These are phyloP conservation scores for Flaveria sonorensis DNA, from an alignment of 129 eudicot species.

Conservation along the genomic window DNA sequence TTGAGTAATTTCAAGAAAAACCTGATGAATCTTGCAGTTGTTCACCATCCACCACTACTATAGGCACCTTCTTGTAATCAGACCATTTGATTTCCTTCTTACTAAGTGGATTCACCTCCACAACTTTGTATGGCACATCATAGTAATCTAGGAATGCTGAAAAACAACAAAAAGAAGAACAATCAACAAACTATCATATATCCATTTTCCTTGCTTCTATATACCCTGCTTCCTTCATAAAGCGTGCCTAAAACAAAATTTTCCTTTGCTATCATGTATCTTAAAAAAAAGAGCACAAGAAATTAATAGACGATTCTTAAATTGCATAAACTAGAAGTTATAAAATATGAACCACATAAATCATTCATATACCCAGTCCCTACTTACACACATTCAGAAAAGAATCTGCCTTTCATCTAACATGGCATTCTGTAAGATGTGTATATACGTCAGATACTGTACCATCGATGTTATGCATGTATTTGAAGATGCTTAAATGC, in stretches of 20 bases:
- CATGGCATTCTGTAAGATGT: background rate
- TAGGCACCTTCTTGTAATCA: slow-evolving; percentile 87
- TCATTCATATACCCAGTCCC: background rate
- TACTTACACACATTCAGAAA: slow-evolving; percentile 2
- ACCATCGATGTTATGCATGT: no score
- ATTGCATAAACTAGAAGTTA: background rate
- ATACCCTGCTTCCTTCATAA: slow-evolving; percentile 1
- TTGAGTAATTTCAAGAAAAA: slow-evolving; percentile 31
- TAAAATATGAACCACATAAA: background rate
- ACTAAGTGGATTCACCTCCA: slow-evolving; percentile 78
- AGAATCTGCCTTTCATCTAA: background rate
- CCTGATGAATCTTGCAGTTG: slow-evolving; percentile 84
- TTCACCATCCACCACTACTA: slow-evolving; percentile 75
- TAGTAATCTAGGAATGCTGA: slow-evolving; percentile 87
- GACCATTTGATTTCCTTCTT: slow-evolving; percentile 92
- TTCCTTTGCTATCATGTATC: background rate
- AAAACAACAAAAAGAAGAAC: slow-evolving; percentile 3
- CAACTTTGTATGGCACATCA: slow-evolving; percentile 74
- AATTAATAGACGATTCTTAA: background rate
- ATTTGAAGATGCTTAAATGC: background rate
- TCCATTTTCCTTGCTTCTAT: slow-evolving; percentile 1
- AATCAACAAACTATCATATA: background rate
- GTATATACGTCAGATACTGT: no score
- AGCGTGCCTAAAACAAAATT: slow-evolving; percentile 5
- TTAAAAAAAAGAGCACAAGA: background rate